Percentiles rank a stretch among this genome's conserved stretches.
phyloP scores from a whole-genome alignment of 257 asterid species.

The Nicotiana attenuata region DNA sequence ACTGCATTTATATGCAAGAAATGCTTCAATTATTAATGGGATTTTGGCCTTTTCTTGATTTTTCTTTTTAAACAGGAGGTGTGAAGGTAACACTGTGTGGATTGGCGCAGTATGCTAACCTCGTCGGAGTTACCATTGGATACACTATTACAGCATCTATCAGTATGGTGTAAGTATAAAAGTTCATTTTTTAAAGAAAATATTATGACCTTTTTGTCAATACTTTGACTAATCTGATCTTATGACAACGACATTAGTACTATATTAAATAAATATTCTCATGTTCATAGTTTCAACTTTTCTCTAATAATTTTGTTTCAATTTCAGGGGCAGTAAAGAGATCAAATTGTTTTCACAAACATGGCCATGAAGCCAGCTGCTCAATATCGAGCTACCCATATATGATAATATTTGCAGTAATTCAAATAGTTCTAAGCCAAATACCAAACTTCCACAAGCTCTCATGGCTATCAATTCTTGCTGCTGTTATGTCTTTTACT shows the following conservation, averaged over 20 bases:
- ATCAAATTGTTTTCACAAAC: slow-evolving; percentile 69
- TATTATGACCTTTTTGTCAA: neutral
- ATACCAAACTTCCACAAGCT: slow-evolving; percentile 72
- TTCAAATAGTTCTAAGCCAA: slow-evolving; percentile 71
- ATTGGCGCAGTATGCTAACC: slow-evolving; percentile 29
- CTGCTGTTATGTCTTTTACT: slow-evolving; percentile 81
- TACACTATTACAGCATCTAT: slow-evolving; percentile 34
- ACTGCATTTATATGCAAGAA: neutral
- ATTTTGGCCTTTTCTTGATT: neutral
- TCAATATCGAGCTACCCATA: slow-evolving; percentile 45
- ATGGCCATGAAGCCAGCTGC: slow-evolving; percentile 50
- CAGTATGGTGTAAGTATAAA: slow-evolving; percentile 28
- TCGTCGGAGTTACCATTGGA: slow-evolving; percentile 29
- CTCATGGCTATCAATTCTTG: slow-evolving; percentile 76
- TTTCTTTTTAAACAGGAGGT: slow-evolving; percentile 37
- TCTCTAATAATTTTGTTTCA: neutral
- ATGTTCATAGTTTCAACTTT: neutral
- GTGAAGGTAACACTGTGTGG: slow-evolving; percentile 31
- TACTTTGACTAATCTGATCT: neutral
- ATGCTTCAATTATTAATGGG: neutral
- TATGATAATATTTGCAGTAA: slow-evolving; percentile 53
- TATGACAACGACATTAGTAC: neutral
- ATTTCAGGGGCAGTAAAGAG: slow-evolving; percentile 56
- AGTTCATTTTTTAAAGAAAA: neutral
- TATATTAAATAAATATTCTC: neutral